Evolutionary conservation across 306 rosid species (phyloP).

Genomic region (Trichosanthes truncata): DNA sequence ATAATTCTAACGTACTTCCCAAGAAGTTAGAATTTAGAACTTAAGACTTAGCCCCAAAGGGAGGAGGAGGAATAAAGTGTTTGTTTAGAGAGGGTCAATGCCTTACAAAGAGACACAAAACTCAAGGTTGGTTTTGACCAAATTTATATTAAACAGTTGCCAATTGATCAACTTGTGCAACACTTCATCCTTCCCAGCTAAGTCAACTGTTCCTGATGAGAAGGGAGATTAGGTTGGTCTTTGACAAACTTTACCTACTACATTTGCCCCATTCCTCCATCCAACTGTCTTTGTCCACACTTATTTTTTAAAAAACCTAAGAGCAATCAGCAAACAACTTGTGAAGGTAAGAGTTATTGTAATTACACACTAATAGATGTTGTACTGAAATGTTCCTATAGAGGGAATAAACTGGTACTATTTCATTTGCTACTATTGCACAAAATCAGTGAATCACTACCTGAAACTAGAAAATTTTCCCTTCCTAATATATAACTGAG

Average conservation of each 20-base stretch:
- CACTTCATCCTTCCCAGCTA: neutral
- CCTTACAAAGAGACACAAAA: conserved; percentile 4
- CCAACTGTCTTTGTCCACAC: neutral
- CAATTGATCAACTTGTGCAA: neutral
- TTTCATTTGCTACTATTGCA: neutral
- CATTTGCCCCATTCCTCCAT: neutral
- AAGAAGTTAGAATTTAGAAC: no score
- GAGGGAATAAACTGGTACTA: neutral
- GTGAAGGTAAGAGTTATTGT: neutral
- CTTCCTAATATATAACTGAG: neutral
- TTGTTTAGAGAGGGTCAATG: neutral
- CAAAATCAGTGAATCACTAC: neutral
- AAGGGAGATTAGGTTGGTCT: neutral
- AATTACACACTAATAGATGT: neutral
- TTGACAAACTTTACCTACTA: neutral
- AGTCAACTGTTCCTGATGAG: neutral
- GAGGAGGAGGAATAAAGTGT: neutral
- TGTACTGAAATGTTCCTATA: neutral
- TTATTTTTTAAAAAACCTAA: neutral
- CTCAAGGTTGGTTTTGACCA: neutral
- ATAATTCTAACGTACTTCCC: neutral
- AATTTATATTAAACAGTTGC: neutral
- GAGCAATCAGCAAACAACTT: neutral
- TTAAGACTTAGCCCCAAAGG: neutral
- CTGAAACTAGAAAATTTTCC: neutral